Evolutionary conservation across 441 rosid genomes (phyloP).

Genomic region (Adansonia rubrostipa): DNA sequence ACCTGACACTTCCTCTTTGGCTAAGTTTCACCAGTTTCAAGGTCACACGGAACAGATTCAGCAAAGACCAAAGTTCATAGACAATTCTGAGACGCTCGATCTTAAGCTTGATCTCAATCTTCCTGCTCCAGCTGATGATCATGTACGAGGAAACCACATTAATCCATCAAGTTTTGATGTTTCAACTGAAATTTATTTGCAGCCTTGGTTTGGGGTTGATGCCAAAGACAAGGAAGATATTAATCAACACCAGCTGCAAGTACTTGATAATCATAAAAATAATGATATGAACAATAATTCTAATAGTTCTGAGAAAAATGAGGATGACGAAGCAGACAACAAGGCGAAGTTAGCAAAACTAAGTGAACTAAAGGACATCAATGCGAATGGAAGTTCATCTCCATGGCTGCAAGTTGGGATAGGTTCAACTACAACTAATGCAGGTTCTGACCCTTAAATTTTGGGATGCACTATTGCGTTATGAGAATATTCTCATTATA

Average conservation of each 20-base stretch:
- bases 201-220: conserved; percentile 27
- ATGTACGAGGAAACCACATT: neutral
- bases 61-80: conserved; percentile 39
- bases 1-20: conserved; percentile 45
- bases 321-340: conserved; percentile 60
- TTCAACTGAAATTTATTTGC: conserved; percentile 21
- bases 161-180: neutral
- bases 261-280: conserved; percentile 8
- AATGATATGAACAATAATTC: conserved; percentile 20
- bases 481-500: too few relatives aligned
- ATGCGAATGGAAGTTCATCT: conserved; percentile 53
- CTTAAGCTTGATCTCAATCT: conserved; percentile 40
- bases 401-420: conserved; percentile 87
- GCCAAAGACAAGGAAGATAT: conserved; percentile 13
- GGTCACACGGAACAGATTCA: conserved; percentile 53
- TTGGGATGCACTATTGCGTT: neutral
- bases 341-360: conserved; percentile 66
- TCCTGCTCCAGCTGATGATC: conserved; percentile 22
- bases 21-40: conserved; percentile 49
- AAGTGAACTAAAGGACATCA: conserved; percentile 63
- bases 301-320: conserved; percentile 29
- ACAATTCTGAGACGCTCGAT: conserved; percentile 29
- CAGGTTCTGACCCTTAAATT: conserved; percentile 38
- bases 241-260: conserved; percentile 19
- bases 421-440: conserved; percentile 50